A percentile compares a stretch with the other conserved stretches of the same genome.
phyloP scores from a whole-genome alignment of 176 grass and related monocot genomes.

The Melocanna baccifera region DNA sequence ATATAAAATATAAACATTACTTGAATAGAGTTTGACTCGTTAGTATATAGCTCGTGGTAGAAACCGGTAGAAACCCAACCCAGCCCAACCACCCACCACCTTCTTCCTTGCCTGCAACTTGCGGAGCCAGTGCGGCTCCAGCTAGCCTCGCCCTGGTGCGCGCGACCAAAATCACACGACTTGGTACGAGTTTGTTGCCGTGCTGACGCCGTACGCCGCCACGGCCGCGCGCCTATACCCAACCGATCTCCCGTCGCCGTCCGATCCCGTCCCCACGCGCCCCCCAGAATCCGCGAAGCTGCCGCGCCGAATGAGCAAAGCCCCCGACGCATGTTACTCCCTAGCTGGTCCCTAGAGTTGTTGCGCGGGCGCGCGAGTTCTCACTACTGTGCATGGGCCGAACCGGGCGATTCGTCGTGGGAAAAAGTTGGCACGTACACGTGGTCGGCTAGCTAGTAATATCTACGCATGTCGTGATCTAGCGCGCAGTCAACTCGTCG shows the following conservation, averaged over 20 bases:
- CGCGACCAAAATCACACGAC: constrained; percentile 9
- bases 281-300: constrained; percentile 47
- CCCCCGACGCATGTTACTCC: background rate
- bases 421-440: background rate
- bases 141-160: constrained; percentile 39
- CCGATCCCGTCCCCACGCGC: background rate
- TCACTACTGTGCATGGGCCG: constrained; percentile 9
- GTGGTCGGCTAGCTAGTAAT: background rate
- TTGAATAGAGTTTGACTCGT: no score
- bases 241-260: constrained; percentile 16
- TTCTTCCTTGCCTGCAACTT: background rate
- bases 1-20: no score
- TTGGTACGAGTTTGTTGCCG: constrained; percentile 23
- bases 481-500: constrained; percentile 14
- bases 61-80: no score
- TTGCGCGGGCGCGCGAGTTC: constrained; percentile 13
- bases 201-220: constrained; percentile 46
- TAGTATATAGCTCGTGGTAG: no score
- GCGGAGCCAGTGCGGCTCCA: constrained; percentile 52
- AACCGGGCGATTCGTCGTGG: background rate
- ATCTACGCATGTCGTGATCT: background rate
- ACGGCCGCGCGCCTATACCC: background rate
- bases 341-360: background rate
- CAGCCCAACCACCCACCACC: background rate
- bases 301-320: constrained; percentile 35